Percentiles rank a stretch among this genome's conserved stretches.
phyloP scores from a whole-genome alignment of 2,329 filamentous ascomycete genomes.

The Monilinia vaccinii-corymbosi region DNA sequence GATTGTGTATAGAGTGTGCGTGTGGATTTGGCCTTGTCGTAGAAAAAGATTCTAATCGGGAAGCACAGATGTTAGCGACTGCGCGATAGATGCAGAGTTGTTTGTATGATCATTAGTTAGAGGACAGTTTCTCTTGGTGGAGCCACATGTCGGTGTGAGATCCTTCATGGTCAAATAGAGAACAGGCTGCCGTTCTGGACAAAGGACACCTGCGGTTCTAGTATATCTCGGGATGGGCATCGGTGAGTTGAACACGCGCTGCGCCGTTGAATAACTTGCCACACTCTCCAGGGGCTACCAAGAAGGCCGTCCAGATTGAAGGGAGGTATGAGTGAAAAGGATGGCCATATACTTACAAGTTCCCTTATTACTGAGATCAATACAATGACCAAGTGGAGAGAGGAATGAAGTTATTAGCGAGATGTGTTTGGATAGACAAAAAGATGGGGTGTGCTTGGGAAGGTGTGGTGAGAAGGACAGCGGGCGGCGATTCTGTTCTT shows the following conservation, averaged over 20 bases:
- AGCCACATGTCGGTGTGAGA: conserved; percentile 13
- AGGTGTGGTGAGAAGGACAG: conserved; percentile 17
- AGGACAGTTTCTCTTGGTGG: conserved; percentile 23
- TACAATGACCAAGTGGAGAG: conserved; percentile 26
- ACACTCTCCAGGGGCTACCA: conserved; percentile 3
- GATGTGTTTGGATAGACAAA: conserved; percentile 10
- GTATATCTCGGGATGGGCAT: conserved; percentile 11
- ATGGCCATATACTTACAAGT: conserved; percentile 22
- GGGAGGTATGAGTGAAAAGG: not conserved
- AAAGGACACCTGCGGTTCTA: not conserved
- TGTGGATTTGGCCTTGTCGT: conserved; percentile 31
- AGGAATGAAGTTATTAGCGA: conserved; percentile 12
- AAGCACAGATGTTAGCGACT: conserved; percentile 13
- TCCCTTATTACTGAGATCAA: conserved; percentile 17
- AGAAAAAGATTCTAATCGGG: conserved; percentile 14
- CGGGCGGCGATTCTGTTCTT: conserved; percentile 12
- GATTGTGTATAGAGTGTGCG: conserved; percentile 14
- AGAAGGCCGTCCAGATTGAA: not conserved
- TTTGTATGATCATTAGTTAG: conserved; percentile 15
- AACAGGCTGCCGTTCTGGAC: conserved; percentile 21
- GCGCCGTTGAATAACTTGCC: conserved; percentile 9
- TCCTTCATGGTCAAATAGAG: conserved; percentile 6
- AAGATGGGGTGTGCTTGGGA: conserved; percentile 10
- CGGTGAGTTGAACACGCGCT: conserved; percentile 3
- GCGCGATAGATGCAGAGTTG: conserved; percentile 9